phyloP scores from a whole-genome alignment of 257 asterid genomes.

The Solanum dulcamara region DNA sequence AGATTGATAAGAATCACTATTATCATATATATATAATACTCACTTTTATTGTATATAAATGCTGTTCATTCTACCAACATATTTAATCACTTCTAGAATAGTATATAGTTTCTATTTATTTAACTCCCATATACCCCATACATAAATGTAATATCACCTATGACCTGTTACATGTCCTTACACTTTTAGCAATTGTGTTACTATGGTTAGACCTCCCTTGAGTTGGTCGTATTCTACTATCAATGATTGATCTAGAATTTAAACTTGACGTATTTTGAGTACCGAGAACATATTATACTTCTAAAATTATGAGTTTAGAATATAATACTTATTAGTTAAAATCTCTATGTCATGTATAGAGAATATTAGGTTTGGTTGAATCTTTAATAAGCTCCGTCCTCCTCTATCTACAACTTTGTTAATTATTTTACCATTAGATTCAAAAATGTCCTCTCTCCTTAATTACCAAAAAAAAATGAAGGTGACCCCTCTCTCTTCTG shows the following conservation, averaged over 20 bases:
- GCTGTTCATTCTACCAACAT: not conserved
- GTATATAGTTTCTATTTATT: not conserved
- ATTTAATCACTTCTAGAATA: not conserved
- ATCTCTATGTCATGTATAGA: not conserved
- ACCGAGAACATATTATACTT: not conserved
- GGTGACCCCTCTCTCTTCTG: not conserved
- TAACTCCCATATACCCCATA: not conserved
- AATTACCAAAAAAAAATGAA: not conserved
- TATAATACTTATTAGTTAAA: too few species aligned
- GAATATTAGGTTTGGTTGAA: not conserved
- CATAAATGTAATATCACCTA: not conserved
- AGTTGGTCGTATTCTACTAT: not conserved
- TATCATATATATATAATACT: not conserved
- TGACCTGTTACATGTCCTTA: not conserved
- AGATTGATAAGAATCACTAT: slow-evolving; percentile 3
- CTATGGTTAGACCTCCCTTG: not conserved
- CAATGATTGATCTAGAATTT: not conserved
- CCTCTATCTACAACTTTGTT: not conserved
- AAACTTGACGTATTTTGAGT: not conserved
- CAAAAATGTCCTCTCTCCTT: not conserved
- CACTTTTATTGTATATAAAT: not conserved
- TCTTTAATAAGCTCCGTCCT: not conserved
- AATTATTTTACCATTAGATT: not conserved
- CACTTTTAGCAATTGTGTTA: not conserved
- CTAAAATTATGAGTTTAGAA: not conserved